Percentiles rank a stretch among this genome's conserved stretches.
Evolutionary conservation across 78 protist species (phyloP).

Genomic region (Protostelium mycophagum): DNA sequence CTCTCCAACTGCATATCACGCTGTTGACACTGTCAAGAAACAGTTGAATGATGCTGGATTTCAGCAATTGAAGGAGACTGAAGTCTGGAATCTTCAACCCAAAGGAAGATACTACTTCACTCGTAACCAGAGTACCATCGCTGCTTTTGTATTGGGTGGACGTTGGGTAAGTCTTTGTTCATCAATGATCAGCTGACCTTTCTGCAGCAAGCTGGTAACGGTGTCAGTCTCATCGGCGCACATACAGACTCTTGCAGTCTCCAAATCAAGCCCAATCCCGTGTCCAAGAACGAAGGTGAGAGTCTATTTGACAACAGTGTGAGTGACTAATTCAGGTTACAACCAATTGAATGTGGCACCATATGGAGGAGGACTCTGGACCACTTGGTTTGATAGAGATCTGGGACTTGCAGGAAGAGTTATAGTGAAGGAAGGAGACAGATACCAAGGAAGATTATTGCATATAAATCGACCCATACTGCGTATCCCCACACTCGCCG

Average conservation of each 20-base stretch:
- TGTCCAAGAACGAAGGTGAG: conserved; percentile 24
- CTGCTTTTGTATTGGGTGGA: conserved; percentile 90
- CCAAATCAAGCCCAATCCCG: conserved; percentile 39
- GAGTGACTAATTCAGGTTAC: conserved; percentile 23
- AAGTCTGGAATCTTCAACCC: conserved; percentile 42
- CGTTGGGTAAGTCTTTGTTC: conserved; percentile 31
- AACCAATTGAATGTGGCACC: conserved; percentile 73
- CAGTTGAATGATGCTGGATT: conserved; percentile 39
- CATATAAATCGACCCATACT: conserved; percentile 50
- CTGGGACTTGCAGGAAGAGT: conserved; percentile 88
- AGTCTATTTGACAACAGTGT: neutral
- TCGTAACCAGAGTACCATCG: conserved; percentile 78
- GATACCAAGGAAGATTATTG: conserved; percentile 44
- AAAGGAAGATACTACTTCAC: conserved; percentile 83
- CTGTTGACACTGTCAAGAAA: conserved; percentile 28
- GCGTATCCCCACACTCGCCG: conserved; percentile 84
- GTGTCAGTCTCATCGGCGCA: conserved; percentile 76
- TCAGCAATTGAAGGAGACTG: conserved; percentile 51
- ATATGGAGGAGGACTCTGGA: conserved; percentile 96
- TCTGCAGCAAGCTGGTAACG: conserved; percentile 62
- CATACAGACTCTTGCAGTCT: conserved; percentile 87
- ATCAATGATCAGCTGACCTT: neutral
- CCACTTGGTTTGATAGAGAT: conserved; percentile 96
- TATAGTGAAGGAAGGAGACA: conserved; percentile 37
- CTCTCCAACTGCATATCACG: conserved; percentile 71